These are phyloP conservation scores for Ramaria sp. DNA, from an alignment of 768 basidiomycete species.

Conservation along the genomic window DNA sequence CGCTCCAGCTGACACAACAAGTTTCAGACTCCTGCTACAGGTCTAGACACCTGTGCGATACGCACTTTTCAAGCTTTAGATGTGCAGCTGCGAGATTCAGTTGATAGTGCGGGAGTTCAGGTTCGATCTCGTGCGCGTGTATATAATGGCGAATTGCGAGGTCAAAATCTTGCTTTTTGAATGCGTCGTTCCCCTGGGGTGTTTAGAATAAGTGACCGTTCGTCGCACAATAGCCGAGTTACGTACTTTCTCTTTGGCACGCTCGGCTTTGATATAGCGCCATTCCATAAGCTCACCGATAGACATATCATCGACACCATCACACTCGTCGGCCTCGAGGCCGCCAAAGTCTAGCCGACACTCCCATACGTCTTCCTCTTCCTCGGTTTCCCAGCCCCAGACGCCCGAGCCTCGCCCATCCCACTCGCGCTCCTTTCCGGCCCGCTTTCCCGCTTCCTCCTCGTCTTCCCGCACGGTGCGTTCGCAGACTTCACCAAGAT, in stretches of 20 bases:
- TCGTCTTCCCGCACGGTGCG: slow-evolving; percentile 61
- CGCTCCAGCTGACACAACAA: slow-evolving; percentile 43
- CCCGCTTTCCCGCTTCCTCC: slow-evolving; percentile 43
- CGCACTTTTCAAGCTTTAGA: slow-evolving; percentile 60
- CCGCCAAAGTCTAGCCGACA: slow-evolving; percentile 56
- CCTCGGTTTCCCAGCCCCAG: slow-evolving; percentile 62
- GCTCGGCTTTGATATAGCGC: slow-evolving; percentile 59
- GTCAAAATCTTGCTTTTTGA: slow-evolving; percentile 49
- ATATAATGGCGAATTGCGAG: slow-evolving; percentile 49
- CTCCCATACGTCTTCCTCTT: slow-evolving; percentile 73
- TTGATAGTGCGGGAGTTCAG: slow-evolving; percentile 67
- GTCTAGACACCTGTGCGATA: slow-evolving; percentile 6
- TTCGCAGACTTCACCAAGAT: slow-evolving; percentile 69
- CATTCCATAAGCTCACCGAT: slow-evolving; percentile 69
- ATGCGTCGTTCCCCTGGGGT: slow-evolving; percentile 54
- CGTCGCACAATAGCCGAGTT: slow-evolving; percentile 1
- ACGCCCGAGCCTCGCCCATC: slow-evolving; percentile 61
- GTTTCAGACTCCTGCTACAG: background rate
- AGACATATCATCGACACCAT: slow-evolving; percentile 44
- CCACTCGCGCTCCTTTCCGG: slow-evolving; percentile 68
- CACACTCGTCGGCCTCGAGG: slow-evolving; percentile 39
- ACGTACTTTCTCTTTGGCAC: slow-evolving; percentile 57
- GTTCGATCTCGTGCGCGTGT: slow-evolving; percentile 50
- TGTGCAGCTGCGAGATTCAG: slow-evolving; percentile 69
- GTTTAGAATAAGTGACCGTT: slow-evolving; percentile 2